Evolutionary conservation across 352 stramenopile species (phyloP).

Genomic region (Phytophthora tentaculata): DNA sequence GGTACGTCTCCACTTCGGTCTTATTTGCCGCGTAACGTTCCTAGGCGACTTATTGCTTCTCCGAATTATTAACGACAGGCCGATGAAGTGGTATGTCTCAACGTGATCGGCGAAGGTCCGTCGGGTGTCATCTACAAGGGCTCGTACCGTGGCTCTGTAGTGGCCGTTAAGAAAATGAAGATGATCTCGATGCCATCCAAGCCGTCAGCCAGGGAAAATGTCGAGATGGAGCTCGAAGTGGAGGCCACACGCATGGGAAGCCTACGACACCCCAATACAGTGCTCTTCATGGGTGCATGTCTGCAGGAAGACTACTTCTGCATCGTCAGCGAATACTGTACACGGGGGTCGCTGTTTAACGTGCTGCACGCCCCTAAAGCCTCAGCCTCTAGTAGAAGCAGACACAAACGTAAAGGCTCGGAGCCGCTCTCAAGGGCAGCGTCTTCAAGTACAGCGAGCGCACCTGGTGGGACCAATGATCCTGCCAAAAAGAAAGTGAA

Average conservation of each 20-base stretch:
- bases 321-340: conserved; percentile 97
- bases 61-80: conserved; percentile 39
- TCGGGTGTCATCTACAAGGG: conserved; percentile 87
- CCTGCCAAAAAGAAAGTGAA: conserved; percentile 62
- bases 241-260: conserved; percentile 87
- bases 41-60: conserved; percentile 3
- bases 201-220: conserved; percentile 63
- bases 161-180: conserved; percentile 90
- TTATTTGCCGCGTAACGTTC: not conserved
- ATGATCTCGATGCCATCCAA: conserved; percentile 73
- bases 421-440: conserved; percentile 24
- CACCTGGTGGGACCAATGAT: conserved; percentile 15
- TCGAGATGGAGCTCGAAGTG: conserved; percentile 85
- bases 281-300: conserved; percentile 98
- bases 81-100: conserved; percentile 83
- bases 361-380: conserved; percentile 82
- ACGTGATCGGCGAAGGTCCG: conserved; percentile 80
- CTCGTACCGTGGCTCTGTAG: conserved; percentile 83
- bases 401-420: conserved; percentile 38
- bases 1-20: conserved; percentile 36
- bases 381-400: conserved; percentile 32
- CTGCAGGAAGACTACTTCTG: conserved; percentile 95
- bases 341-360: conserved; percentile 95
- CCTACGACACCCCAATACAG: conserved; percentile 98
- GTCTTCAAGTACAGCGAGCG: conserved; percentile 27